These are phyloP conservation scores for Boletus huronensis DNA, from an alignment of 768 basidiomycete species.

Conservation along the genomic window DNA sequence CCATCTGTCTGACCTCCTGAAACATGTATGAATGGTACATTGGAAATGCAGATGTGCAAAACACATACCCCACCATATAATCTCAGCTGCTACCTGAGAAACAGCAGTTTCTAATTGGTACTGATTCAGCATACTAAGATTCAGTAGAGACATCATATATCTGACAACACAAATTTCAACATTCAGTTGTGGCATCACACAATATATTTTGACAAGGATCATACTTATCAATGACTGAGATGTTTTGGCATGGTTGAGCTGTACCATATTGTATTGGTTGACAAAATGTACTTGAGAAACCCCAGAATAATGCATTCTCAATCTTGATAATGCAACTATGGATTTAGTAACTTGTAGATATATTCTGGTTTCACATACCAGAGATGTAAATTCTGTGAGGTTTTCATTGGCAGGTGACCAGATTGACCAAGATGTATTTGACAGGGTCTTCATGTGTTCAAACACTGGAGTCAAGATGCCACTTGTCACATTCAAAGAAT, in stretches of 20 bases:
- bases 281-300: not conserved
- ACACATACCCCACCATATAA: not conserved
- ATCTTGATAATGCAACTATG: not conserved
- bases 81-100: not conserved
- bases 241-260: not conserved
- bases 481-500: not conserved
- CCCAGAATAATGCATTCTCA: no score
- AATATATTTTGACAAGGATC: no score
- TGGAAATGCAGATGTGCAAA: not conserved
- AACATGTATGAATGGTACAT: no score
- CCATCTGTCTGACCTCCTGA: not conserved
- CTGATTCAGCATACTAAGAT: not conserved
- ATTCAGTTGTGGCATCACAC: no score
- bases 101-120: not conserved
- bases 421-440: not conserved
- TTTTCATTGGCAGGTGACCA: not conserved
- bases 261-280: not conserved
- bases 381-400: not conserved
- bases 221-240: not conserved
- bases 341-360: not conserved
- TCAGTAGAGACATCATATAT: not conserved
- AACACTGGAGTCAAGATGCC: not conserved
- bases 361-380: not conserved
- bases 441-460: not conserved
- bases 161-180: not conserved